A percentile compares a stretch with the other conserved stretches of the same genome.
Evolutionary conservation across 1,284 basidiomycete genomes (phyloP).

Genomic region (Leucoagaricus sp.): DNA sequence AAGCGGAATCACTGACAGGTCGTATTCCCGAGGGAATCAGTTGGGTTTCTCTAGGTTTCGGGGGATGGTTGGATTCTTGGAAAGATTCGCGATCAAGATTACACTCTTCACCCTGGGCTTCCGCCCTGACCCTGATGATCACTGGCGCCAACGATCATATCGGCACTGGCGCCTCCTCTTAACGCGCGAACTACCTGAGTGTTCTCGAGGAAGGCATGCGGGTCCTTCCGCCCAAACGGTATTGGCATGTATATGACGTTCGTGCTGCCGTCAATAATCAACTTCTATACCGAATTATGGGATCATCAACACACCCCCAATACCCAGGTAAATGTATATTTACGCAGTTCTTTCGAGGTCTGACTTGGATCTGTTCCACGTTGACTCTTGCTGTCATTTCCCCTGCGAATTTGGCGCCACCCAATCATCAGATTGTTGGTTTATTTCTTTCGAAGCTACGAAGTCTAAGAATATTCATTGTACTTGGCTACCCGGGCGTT

Average conservation of each 20-base stretch:
- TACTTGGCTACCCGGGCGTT: not conserved
- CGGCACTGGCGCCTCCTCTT: not conserved
- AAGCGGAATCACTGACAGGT: slow-evolving; percentile 7
- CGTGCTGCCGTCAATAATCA: not conserved
- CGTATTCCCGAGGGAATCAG: slow-evolving; percentile 4
- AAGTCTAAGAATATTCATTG: not conserved
- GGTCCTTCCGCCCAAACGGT: not conserved
- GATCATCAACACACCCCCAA: not conserved
- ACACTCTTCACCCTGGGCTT: not conserved
- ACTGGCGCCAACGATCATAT: slow-evolving; percentile 4
- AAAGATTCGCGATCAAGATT: slow-evolving; percentile 9
- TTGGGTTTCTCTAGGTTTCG: slow-evolving; percentile 9
- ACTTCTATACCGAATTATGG: not conserved
- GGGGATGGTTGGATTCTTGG: slow-evolving; percentile 3
- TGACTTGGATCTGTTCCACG: not conserved
- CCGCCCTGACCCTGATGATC: slow-evolving; percentile 9
- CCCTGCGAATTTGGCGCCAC: not conserved
- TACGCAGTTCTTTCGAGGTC: not conserved
- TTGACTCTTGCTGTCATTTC: not conserved
- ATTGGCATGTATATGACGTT: slow-evolving; percentile 4
- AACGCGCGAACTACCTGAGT: not conserved
- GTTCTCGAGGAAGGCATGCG: slow-evolving; percentile 1
- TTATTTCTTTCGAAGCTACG: not conserved
- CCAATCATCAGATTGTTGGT: not conserved
- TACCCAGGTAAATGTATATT: slow-evolving; percentile 12